Conservation (phyloP, 2,329 filamentous ascomycete genomes). For the Knoxdaviesia capensis region DNA sequence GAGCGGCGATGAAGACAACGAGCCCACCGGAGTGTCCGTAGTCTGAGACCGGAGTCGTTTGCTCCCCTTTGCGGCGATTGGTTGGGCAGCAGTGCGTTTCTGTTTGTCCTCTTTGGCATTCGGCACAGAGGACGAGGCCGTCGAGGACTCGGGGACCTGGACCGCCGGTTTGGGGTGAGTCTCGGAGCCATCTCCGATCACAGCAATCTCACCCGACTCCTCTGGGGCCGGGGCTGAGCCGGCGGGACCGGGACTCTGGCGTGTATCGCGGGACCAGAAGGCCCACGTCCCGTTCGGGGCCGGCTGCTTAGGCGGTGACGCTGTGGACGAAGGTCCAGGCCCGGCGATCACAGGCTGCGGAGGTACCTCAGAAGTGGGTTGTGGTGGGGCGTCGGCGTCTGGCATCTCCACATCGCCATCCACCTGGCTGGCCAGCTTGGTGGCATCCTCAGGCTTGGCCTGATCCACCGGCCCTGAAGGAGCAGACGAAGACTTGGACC, state of each 20-base stretch:
- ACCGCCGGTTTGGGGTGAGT: constrained; percentile 26
- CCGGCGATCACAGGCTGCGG: no score
- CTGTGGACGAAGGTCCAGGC: constrained; percentile 6
- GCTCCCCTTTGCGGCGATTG: constrained; percentile 15
- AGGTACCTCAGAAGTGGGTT: no score
- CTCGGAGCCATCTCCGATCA: constrained; percentile 36
- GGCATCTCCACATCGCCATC: no score
- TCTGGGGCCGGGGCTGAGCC: neutral
- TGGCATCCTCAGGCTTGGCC: no score
- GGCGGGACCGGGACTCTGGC: constrained; percentile 13
- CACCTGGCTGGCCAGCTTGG: no score
- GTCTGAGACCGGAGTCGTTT: constrained; percentile 27
- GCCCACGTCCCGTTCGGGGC: constrained; percentile 51
- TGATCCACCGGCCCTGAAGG: no score
- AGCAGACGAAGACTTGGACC: no score
- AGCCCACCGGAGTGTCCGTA: constrained; percentile 15
- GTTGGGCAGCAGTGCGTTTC: constrained; percentile 11
- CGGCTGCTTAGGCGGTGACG: constrained; percentile 13
- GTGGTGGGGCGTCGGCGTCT: no score
- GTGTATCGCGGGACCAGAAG: constrained; percentile 51
- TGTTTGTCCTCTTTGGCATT: constrained; percentile 7
- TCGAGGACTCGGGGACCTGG: neutral
- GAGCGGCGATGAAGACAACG: neutral
- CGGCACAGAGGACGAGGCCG: neutral
- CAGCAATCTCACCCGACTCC: constrained; percentile 32